Evolutionary conservation across 2,329 filamentous ascomycete genomes (phyloP), one percentile per base, ranked within the genome.

Genomic region (Alternaria arborescens): DNA sequence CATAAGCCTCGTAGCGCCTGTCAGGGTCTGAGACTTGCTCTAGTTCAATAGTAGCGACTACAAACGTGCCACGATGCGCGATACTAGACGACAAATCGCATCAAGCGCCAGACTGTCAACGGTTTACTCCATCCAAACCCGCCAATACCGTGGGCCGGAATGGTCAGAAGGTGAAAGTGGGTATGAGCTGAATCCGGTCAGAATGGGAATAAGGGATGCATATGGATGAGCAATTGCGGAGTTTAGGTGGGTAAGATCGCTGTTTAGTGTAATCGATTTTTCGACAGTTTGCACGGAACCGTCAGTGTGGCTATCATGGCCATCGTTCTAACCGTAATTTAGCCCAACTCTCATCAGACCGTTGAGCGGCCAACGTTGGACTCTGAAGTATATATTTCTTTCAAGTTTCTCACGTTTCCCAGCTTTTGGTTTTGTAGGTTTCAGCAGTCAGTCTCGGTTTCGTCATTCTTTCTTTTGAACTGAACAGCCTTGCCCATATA

Each of bases 371-470:
- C 8, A 48, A 34, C 12, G 30, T 48, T 48, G 46, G 46, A 14
- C 18, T n/a, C 34, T 36, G 12, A 20, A 22, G 30, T 50, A 38
- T 50, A 50, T 50, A 50, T 50, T 50, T 50, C 30, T 50, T 50
- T 50, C 20, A 24, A 5, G 30, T n/a, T 50, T 26, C 12, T 24
- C 40, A 24, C 40, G 20, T 24, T 42, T 24, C 46, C 20, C 20
- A 16, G 30, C 42, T n/a, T 50, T 50, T 50, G 46, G 8, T 50
- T 50, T 36, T 22, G 32, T 26, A 34, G 10, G 46, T 34, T 36
- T 50, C 46, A 50, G 38, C 46, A 50, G 30, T 50, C 20, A 22
- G 34, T 34, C 46, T 36, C 30, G 30, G 32, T 50, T 38, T 50
- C 46, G 3, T 38, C 46, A 34, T 50, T 50, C 32, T 50, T 50